These are phyloP conservation scores for Sistotremastrum suecicum DNA, from an alignment of 768 basidiomycete genomes.

Conservation along the genomic window DNA sequence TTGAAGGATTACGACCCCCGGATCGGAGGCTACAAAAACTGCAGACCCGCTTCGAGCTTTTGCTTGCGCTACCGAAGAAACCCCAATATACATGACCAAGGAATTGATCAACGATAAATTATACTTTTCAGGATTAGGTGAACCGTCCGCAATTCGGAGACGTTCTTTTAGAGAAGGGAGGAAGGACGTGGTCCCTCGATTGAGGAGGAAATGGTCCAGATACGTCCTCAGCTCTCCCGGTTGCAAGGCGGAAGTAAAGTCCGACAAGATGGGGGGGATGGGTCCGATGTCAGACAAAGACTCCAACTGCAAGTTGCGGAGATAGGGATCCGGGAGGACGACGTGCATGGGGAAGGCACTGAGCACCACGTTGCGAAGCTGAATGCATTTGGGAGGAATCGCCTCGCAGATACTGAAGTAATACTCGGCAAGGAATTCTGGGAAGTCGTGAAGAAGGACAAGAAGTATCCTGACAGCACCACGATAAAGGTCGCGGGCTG, in stretches of 20 bases:
- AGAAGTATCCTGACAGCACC: constrained; percentile 83
- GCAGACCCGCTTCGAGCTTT: constrained; percentile 74
- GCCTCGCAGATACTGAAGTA: constrained; percentile 92
- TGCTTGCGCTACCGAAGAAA: constrained; percentile 79
- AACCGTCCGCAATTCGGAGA: constrained; percentile 34
- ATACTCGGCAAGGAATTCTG: constrained; percentile 93
- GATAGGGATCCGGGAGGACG: constrained; percentile 74
- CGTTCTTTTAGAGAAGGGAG: constrained; percentile 68
- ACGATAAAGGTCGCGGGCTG: constrained; percentile 78
- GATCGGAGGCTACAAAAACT: constrained; percentile 68
- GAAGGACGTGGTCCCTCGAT: constrained; percentile 58
- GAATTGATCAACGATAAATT: constrained; percentile 87
- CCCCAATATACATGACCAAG: constrained; percentile 92
- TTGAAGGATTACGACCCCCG: constrained; percentile 73
- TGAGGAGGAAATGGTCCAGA: constrained; percentile 77
- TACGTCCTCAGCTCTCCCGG: constrained; percentile 62
- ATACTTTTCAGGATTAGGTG: constrained; percentile 44
- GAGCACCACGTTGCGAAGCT: constrained; percentile 91
- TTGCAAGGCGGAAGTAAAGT: constrained; percentile 76
- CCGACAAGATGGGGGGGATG: constrained; percentile 82
- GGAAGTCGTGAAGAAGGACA: constrained; percentile 96
- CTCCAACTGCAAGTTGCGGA: constrained; percentile 61
- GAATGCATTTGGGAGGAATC: constrained; percentile 86
- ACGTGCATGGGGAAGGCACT: constrained; percentile 83
- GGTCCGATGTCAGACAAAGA: constrained; percentile 80